These are phyloP conservation scores for Stropharia rugosoannulata DNA, from an alignment of 768 basidiomycete genomes.

Conservation along the genomic window DNA sequence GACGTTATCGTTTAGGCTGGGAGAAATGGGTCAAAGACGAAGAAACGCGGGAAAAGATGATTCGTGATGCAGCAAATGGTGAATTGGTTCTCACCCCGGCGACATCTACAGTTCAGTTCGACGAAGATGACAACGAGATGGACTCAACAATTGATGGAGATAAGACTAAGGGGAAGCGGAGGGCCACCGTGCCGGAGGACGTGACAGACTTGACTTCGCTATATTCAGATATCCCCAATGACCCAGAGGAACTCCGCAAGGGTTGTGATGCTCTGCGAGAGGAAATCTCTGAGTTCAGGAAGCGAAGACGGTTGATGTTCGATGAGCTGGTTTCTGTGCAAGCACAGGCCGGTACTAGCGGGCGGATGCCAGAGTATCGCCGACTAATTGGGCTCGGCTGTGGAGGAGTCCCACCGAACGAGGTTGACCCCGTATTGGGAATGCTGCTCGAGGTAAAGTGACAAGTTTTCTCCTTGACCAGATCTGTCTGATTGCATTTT, in stretches of 20 bases:
- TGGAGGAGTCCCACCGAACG: slow-evolving; percentile 80
- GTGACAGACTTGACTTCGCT: slow-evolving; percentile 62
- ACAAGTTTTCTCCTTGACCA: slow-evolving; percentile 12
- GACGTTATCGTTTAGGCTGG: slow-evolving; percentile 83
- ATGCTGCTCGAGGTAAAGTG: slow-evolving; percentile 75
- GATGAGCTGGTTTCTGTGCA: slow-evolving; percentile 78
- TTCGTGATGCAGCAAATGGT: slow-evolving; percentile 64
- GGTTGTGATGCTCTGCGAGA: slow-evolving; percentile 62
- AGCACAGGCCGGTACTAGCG: slow-evolving; percentile 88
- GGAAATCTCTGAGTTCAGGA: slow-evolving; percentile 64
- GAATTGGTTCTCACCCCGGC: slow-evolving; percentile 45
- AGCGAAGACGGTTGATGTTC: slow-evolving; percentile 70
- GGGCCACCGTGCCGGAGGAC: slow-evolving; percentile 51
- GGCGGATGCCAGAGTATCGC: slow-evolving; percentile 87
- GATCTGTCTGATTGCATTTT: slow-evolving; percentile 1
- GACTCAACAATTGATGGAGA: slow-evolving; percentile 39
- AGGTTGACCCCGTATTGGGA: slow-evolving; percentile 84
- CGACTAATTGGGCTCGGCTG: slow-evolving; percentile 88
- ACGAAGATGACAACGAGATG: slow-evolving; percentile 41
- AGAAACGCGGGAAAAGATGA: slow-evolving; percentile 68
- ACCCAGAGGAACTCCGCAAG: slow-evolving; percentile 49
- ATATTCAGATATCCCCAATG: slow-evolving; percentile 55
- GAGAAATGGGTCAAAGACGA: slow-evolving; percentile 92
- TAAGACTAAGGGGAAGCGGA: slow-evolving; percentile 55
- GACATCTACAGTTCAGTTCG: slow-evolving; percentile 44